Evolutionary conservation across 345 rosid species (phyloP).

Genomic region (Gossypium sturtianum): DNA sequence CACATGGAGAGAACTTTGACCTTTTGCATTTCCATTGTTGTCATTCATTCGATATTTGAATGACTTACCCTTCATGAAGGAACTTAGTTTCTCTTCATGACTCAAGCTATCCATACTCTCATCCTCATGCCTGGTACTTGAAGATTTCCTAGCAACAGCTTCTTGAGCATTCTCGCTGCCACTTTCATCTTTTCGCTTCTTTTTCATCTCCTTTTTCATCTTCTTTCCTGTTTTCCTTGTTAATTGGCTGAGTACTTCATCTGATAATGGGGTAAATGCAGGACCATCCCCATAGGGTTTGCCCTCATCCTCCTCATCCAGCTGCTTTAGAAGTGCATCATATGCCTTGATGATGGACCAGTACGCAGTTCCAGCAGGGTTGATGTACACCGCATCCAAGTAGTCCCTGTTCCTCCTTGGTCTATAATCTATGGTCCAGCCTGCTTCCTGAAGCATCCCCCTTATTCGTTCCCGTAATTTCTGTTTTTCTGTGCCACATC

Average conservation of each 20-base stretch:
- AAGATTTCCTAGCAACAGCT: slow-evolving; percentile 26
- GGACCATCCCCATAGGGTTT: slow-evolving; percentile 36
- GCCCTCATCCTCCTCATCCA: slow-evolving; percentile 39
- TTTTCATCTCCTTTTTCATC: slow-evolving; percentile 49
- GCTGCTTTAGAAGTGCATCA: slow-evolving; percentile 76
- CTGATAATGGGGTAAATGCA: slow-evolving; percentile 54
- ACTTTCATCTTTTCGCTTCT: slow-evolving; percentile 39
- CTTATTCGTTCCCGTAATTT: slow-evolving; percentile 77
- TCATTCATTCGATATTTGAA: slow-evolving; percentile 40
- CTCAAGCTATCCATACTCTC: slow-evolving; percentile 47
- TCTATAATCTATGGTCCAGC: slow-evolving; percentile 88
- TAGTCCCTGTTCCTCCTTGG: slow-evolving; percentile 85
- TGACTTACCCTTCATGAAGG: slow-evolving; percentile 51
- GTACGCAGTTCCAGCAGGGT: slow-evolving; percentile 82
- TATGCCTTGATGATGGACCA: slow-evolving; percentile 96
- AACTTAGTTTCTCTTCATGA: slow-evolving; percentile 65
- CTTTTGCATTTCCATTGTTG: slow-evolving; percentile 28
- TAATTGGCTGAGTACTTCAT: slow-evolving; percentile 62
- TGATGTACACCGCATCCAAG: slow-evolving; percentile 85
- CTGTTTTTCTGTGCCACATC: slow-evolving; percentile 91
- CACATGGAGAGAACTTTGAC: slow-evolving; percentile 29
- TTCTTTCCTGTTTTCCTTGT: slow-evolving; percentile 68
- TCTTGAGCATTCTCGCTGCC: slow-evolving; percentile 33
- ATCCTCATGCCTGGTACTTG: slow-evolving; percentile 29
- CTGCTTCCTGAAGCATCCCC: slow-evolving; percentile 81